Evolutionary conservation across 257 asterid species (phyloP), one percentile per base, ranked within the genome.

Genomic region (Nicotiana undulata): DNA sequence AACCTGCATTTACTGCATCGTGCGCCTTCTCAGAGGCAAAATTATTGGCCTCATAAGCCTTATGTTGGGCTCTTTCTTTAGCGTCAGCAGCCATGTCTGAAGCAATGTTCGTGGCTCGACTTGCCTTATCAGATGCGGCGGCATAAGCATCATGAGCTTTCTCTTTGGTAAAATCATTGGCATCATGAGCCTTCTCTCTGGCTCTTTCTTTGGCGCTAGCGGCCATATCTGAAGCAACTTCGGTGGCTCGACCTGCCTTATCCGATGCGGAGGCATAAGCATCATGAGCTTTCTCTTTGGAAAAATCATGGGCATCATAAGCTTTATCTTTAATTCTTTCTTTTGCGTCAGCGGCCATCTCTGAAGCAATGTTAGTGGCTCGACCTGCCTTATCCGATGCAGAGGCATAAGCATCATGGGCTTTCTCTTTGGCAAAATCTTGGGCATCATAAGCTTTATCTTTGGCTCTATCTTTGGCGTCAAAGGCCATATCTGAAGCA

Each of bases 261-360:
- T 59, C 86, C 18, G 83, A 67, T 12, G 82, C 85, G 0, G 77
- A 63, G 1, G 67, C 59, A 20, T 56, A 83, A 32, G 83, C 81
- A 10, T 66, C 55, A 9, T 12, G 10, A 4, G 85, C 82, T 4
- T 81, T 80, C 22, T 85, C 82, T 26, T 82, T 84, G 2, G 81
- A 81, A 77, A 32, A 59, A 16, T 46, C 85, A 31, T 79, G 72
- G 37, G 85, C 84, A 9, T 81, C 84, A n/a, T 34, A 34, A 5
- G 85, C 83, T 63, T 63, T 79, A 28, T 85, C 82, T 18, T 82
- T 85, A 2, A 79, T 81, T 80, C 49, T 66, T 20, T 82, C 85
- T 77, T 61, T 81, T 12, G 60, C 37, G 12, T 60, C 78, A 1
- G 40, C 63, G 2, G 85, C 86, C 81, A 63, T 29, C 7, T 63